phyloP scores from a whole-genome alignment of 2,329 filamentous ascomycete genomes.

The Aschersonia sp. region DNA sequence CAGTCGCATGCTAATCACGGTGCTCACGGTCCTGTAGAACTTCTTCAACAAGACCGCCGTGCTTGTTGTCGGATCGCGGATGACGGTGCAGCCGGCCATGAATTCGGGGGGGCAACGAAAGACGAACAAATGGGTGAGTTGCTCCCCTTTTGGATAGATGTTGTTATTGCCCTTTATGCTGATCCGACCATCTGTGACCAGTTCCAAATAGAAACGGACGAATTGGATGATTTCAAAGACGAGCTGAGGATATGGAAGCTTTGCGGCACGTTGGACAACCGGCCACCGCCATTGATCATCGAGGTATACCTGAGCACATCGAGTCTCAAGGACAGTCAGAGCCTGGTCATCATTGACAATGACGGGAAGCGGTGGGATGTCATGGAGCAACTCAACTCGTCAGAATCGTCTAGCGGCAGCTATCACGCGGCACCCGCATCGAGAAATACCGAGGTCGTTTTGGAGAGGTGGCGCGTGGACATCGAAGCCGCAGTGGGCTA shows the following conservation, averaged over 20 bases:
- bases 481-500: constrained; percentile 42
- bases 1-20: no score
- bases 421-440: constrained; percentile 23
- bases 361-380: constrained; percentile 89
- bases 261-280: constrained; percentile 61
- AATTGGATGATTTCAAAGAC: constrained; percentile 75
- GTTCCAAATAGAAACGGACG: constrained; percentile 93
- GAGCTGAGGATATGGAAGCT: constrained; percentile 71
- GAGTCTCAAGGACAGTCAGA: constrained; percentile 68
- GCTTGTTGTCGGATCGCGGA: constrained; percentile 67
- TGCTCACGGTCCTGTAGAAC: constrained; percentile 41
- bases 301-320: constrained; percentile 80
- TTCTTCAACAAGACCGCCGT: constrained; percentile 81
- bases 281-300: constrained; percentile 72
- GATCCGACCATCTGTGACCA: constrained; percentile 19
- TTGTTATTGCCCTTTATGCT: background rate
- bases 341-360: constrained; percentile 76
- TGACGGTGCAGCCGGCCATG: constrained; percentile 45
- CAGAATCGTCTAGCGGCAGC: constrained; percentile 33
- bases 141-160: background rate
- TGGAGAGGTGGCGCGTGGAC: constrained; percentile 85
- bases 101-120: constrained; percentile 32
- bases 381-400: constrained; percentile 60
- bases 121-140: constrained; percentile 75
- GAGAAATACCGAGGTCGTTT: constrained; percentile 56